Evolutionary conservation across 257 asterid genomes (phyloP), one percentile per base, ranked within the genome.

Genomic region (Sherardia arvensis): DNA sequence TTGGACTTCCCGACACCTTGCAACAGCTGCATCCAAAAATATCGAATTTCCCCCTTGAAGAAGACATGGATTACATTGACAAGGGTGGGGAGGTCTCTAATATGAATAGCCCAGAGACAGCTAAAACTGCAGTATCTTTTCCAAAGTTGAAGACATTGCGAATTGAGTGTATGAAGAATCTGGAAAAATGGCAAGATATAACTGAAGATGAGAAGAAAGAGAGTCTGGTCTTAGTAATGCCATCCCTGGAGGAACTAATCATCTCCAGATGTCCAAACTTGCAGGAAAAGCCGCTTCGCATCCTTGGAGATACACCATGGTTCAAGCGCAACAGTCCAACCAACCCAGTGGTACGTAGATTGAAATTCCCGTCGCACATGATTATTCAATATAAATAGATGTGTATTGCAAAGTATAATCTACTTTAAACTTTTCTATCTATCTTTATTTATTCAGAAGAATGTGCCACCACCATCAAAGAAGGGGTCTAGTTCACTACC

Each of bases 281-380:
- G 12, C 15, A 55, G 14, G 25, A 5, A 14, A 22, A 55, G 29
- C 71, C 71, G 4, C 17, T 36, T 38, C 58, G 27, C 53, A 48
- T 66, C 40, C 43, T 56, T 15, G 27, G 26, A 27, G 58, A 66
- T 28, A 57, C 54, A 22, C 15, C 36, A 54, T 45, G 26, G 20
- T 14, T 79, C 89, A 55, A 76, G 53, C 18, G 47, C 4, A 38
- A 17, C 47, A 38, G 12, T 38, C 47, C 47, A 38, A 10, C 47
- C 17, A 10, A 38, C 47, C 47, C 47, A 38, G 18, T 38, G 47
- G 47, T 38, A 38, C 40, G 40, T 34, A 34, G 12, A 11, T 36
- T 8, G 45, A 21, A 0, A 32, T 9, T 32, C 14, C 53, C 53
- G 7, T 48, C 22, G 4, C 21, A 48, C 8, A 18, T 48, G 23